A percentile compares a stretch with the other conserved stretches of the same genome.
These are phyloP conservation scores for Moniliella sp. DNA, from an alignment of 1,284 basidiomycete species.

Conservation along the genomic window DNA sequence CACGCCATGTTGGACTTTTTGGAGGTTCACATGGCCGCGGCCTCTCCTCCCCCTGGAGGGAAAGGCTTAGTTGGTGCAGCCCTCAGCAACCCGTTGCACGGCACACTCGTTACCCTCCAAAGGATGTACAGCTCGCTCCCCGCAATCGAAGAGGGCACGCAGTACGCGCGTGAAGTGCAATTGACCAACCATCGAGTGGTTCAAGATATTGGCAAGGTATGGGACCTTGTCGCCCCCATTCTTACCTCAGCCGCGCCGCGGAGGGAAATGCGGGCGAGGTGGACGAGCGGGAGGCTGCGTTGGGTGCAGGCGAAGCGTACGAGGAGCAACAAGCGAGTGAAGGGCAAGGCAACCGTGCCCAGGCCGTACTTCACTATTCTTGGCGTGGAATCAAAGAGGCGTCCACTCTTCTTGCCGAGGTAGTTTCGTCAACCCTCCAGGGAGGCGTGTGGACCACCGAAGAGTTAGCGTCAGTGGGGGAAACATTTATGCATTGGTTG, in stretches of 20 bases:
- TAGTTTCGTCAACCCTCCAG: too few species aligned
- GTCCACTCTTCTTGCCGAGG: conserved; percentile 22
- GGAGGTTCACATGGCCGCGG: conserved; percentile 10
- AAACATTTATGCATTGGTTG: conserved; percentile 32
- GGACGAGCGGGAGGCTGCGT: conserved; percentile 1
- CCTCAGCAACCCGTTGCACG: conserved; percentile 24
- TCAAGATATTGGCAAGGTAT: conserved; percentile 17
- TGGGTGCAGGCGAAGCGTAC: conserved; percentile 6
- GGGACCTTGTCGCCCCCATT: conserved; percentile 25
- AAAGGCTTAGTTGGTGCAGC: conserved; percentile 18
- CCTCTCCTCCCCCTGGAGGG: too few species aligned
- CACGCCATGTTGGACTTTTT: conserved; percentile 21
- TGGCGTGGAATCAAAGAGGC: conserved; percentile 35
- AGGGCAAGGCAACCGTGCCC: conserved; percentile 18
- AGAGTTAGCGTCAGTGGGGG: conserved; percentile 16
- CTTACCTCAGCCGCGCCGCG: conserved; percentile 28
- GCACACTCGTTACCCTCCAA: conserved; percentile 28
- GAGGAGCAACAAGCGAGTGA: conserved; percentile 12
- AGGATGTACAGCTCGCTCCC: conserved; percentile 17
- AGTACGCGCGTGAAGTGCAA: conserved; percentile 5
- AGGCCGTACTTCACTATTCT: conserved; percentile 30
- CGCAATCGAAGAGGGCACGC: conserved; percentile 2
- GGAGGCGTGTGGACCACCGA: conserved; percentile 4
- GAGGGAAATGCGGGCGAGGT: conserved; percentile 11
- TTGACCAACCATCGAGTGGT: conserved; percentile 12